Conservation (phyloP, 169 alveolate species). For the Blepharisma undulans region DNA sequence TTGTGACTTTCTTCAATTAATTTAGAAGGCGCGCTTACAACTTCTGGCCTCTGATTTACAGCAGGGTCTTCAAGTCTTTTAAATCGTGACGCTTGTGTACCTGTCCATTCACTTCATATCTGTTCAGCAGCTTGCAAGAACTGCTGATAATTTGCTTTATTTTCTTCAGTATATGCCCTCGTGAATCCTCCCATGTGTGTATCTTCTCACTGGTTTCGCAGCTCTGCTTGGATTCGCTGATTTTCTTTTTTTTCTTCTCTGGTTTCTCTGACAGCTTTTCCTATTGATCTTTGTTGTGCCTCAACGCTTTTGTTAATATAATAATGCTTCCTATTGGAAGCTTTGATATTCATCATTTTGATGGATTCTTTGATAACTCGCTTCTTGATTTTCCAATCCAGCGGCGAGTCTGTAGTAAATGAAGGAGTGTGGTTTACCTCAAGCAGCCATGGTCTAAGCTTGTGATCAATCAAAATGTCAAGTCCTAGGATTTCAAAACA, state of each 20-base stretch:
- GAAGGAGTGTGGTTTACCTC: slow-evolving; percentile 80
- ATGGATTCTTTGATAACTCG: slow-evolving; percentile 11
- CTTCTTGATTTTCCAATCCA: slow-evolving; percentile 41
- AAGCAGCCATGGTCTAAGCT: slow-evolving; percentile 66
- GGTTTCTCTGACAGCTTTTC: slow-evolving; percentile 33
- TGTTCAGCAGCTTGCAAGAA: neutral
- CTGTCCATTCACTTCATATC: neutral
- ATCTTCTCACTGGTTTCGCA: neutral
- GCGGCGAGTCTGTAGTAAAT: slow-evolving; percentile 75
- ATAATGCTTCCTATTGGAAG: neutral
- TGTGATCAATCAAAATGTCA: slow-evolving; percentile 72
- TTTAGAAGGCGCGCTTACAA: neutral
- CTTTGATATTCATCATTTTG: slow-evolving; percentile 45
- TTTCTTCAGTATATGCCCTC: neutral
- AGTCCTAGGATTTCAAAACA: slow-evolving; percentile 72
- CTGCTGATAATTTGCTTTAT: neutral
- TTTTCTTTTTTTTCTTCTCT: slow-evolving; percentile 41
- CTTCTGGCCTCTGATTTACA: neutral
- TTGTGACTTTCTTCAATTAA: neutral
- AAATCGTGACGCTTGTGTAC: neutral
- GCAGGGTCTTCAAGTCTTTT: neutral
- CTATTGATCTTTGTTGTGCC: slow-evolving; percentile 45
- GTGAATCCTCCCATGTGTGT: neutral
- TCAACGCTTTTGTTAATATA: slow-evolving; percentile 20
- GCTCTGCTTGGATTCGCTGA: neutral